Conservation (phyloP, 257 asterid genomes). For the Rehmannia glutinosa region DNA sequence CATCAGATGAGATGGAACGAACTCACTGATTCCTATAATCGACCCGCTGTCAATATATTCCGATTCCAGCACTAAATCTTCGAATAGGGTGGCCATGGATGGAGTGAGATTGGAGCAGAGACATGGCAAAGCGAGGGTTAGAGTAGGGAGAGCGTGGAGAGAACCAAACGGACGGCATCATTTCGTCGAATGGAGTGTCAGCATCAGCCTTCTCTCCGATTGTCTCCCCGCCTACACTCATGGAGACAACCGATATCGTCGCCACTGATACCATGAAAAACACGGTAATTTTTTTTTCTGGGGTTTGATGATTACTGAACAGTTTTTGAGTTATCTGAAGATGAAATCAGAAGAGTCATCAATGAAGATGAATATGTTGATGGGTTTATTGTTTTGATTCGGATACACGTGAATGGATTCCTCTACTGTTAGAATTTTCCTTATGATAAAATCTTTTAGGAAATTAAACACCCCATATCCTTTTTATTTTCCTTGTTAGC, state of each 20-base stretch:
- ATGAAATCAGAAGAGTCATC: no score
- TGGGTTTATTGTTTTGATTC: background rate
- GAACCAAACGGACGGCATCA: slow-evolving; percentile 51
- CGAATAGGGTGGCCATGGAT: slow-evolving; percentile 11
- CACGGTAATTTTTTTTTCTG: slow-evolving; percentile 41
- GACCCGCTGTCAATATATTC: background rate
- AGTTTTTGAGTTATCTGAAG: background rate
- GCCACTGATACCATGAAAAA: slow-evolving; percentile 98
- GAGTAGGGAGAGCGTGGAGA: slow-evolving; percentile 86
- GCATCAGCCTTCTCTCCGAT: slow-evolving; percentile 86
- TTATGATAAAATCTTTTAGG: no score
- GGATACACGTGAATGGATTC: no score
- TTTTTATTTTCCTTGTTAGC: no score
- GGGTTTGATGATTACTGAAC: background rate
- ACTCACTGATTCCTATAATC: no score
- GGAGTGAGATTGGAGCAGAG: slow-evolving; percentile 69
- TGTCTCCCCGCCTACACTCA: slow-evolving; percentile 67
- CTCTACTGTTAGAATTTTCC: background rate
- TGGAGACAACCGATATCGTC: slow-evolving; percentile 71
- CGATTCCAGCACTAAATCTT: background rate
- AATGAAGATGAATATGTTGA: no score
- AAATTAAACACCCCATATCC: no score
- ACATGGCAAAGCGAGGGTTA: slow-evolving; percentile 87
- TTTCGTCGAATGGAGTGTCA: slow-evolving; percentile 84
- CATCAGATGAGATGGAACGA: background rate